Evolutionary conservation across 805 yeast genomes (phyloP).

Genomic region (Ogataea pilisensis): DNA sequence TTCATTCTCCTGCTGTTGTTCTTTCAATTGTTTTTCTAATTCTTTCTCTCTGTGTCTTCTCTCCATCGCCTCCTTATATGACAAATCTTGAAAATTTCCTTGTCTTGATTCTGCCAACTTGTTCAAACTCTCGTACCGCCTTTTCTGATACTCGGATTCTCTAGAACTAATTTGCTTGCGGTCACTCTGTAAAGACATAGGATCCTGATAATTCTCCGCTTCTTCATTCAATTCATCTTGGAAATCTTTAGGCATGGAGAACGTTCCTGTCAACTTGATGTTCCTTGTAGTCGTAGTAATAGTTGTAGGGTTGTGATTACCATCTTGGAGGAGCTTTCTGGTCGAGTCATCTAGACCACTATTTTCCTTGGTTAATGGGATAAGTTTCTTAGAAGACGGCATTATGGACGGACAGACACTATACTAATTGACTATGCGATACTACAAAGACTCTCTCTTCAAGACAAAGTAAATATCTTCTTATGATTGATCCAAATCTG

Average conservation of each 20-base stretch:
- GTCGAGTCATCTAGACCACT: constrained; percentile 1
- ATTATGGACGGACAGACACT: too few species aligned
- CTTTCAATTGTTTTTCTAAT: constrained; percentile 35
- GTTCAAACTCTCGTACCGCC: constrained; percentile 21
- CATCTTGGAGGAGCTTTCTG: too few species aligned
- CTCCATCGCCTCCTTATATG: constrained; percentile 41
- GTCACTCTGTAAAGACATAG: constrained; percentile 21
- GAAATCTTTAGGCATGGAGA: constrained; percentile 22
- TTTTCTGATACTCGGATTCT: constrained; percentile 47
- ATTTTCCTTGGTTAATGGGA: constrained; percentile 3
- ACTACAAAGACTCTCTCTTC: too few species aligned
- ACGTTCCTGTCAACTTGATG: constrained; percentile 15
- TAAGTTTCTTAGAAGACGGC: constrained; percentile 5
- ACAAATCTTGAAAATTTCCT: constrained; percentile 11
- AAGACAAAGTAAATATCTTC: background rate
- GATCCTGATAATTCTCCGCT: constrained; percentile 21
- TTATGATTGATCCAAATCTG: too few species aligned
- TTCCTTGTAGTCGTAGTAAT: background rate
- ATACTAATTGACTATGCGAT: too few species aligned
- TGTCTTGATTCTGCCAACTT: constrained; percentile 11
- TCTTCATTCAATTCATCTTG: constrained; percentile 18
- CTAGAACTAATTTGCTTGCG: constrained; percentile 30
- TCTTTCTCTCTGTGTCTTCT: constrained; percentile 38
- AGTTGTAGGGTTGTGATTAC: too few species aligned
- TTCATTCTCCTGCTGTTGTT: constrained; percentile 20